Conservation (phyloP, 2,329 filamentous ascomycete species). For the Trichoderma asperellum region DNA sequence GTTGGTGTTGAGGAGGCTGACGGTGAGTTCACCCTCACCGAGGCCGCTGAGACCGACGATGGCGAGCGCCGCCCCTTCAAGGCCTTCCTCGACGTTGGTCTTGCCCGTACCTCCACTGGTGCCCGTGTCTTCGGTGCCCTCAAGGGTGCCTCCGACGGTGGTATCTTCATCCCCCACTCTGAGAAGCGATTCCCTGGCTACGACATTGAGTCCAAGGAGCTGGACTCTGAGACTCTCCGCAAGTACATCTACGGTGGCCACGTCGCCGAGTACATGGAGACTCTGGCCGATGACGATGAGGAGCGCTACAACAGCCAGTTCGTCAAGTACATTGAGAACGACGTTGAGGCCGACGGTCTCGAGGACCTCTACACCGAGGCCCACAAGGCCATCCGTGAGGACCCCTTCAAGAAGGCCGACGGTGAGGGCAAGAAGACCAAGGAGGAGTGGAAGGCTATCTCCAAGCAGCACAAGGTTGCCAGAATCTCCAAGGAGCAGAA, state of each 20-base stretch:
- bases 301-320: slow-evolving; percentile 99
- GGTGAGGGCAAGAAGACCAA: slow-evolving; percentile 90
- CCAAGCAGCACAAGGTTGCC: slow-evolving; percentile 78
- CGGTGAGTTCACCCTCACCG: slow-evolving; percentile 94
- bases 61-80: slow-evolving; percentile 98
- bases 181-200: slow-evolving; percentile 99
- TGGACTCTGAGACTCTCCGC: slow-evolving; percentile 94
- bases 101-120: slow-evolving; percentile 95
- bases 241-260: slow-evolving; percentile 99
- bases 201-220: slow-evolving; percentile 97
- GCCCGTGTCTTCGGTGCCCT: slow-evolving; percentile 98
- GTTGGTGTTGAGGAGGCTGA: slow-evolving; percentile 94
- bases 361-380: slow-evolving; percentile 97
- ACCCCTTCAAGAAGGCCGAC: slow-evolving; percentile 94
- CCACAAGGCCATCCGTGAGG: slow-evolving; percentile 94
- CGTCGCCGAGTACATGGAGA: slow-evolving; percentile 99
- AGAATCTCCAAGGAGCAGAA: slow-evolving; percentile 87
- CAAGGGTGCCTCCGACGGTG: slow-evolving; percentile 99
- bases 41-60: slow-evolving; percentile 88
- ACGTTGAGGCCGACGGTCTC: slow-evolving; percentile 92
- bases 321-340: slow-evolving; percentile 95
- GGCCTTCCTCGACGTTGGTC: slow-evolving; percentile 97
- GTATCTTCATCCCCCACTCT: slow-evolving; percentile 95
- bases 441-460: slow-evolving; percentile 95
- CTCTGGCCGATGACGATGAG: slow-evolving; percentile 98